Conservation (phyloP, 371 early-diverging fungal species). For the Zopfochytrium polystomum region DNA sequence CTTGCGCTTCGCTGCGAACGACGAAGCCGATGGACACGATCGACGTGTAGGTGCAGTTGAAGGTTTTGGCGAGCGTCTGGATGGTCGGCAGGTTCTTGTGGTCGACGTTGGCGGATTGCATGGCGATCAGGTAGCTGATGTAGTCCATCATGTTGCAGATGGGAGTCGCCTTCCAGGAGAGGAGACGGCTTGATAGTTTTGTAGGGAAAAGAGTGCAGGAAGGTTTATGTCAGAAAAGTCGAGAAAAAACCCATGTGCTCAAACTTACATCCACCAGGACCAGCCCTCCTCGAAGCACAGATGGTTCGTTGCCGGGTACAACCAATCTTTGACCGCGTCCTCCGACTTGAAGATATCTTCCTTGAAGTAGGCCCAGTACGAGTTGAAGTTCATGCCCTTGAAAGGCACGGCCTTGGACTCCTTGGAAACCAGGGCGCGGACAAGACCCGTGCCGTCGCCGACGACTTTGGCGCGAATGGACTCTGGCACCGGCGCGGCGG, state of each 20-base stretch:
- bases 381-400: slow-evolving; percentile 13
- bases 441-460: slow-evolving; percentile 17
- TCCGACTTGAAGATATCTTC: slow-evolving; percentile 13
- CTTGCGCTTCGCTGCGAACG: slow-evolving; percentile 9
- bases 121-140: slow-evolving; percentile 19
- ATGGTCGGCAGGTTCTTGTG: slow-evolving; percentile 4
- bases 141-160: slow-evolving; percentile 19
- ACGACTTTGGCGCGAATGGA: slow-evolving; percentile 6
- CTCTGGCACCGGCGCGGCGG: background rate
- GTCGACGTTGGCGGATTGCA: slow-evolving; percentile 8
- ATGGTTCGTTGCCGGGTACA: slow-evolving; percentile 3
- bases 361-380: slow-evolving; percentile 25
- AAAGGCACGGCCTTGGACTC: slow-evolving; percentile 2
- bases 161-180: slow-evolving; percentile 20
- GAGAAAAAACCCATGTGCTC: background rate
- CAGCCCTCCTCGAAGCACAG: slow-evolving; percentile 20
- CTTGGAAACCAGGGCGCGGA: background rate
- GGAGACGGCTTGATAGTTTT: slow-evolving; percentile 7
- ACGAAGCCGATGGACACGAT: slow-evolving; percentile 17
- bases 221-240: background rate
- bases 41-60: slow-evolving; percentile 9
- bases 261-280: slow-evolving; percentile 21
- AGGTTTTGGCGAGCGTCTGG: background rate
- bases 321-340: slow-evolving; percentile 1
- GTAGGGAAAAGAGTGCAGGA: background rate